These are phyloP conservation scores for Pelargonium citronellum DNA, from an alignment of 441 rosid species.

Conservation along the genomic window DNA sequence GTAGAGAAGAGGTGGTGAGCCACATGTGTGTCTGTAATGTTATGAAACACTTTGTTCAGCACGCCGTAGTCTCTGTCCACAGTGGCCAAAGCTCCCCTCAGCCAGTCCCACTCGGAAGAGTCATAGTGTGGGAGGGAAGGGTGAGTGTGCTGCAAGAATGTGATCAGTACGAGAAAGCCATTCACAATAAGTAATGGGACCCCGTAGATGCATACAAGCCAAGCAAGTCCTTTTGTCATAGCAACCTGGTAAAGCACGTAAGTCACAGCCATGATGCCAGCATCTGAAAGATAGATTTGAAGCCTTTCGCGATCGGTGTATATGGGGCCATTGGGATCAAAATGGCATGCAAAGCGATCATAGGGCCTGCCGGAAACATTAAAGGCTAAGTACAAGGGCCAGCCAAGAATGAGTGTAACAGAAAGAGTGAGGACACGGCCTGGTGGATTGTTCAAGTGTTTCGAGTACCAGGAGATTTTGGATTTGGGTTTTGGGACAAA, in stretches of 20 bases:
- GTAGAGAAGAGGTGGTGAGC: slow-evolving; percentile 87
- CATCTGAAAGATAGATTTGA: slow-evolving; percentile 68
- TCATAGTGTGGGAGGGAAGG: slow-evolving; percentile 81
- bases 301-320: slow-evolving; percentile 63
- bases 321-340: slow-evolving; percentile 70
- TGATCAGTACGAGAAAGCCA: slow-evolving; percentile 67
- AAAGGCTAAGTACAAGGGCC: slow-evolving; percentile 82
- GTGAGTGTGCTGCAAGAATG: slow-evolving; percentile 90
- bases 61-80: slow-evolving; percentile 88
- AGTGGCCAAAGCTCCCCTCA: slow-evolving; percentile 82
- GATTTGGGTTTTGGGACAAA: slow-evolving; percentile 75
- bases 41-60: slow-evolving; percentile 80
- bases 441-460: slow-evolving; percentile 71
- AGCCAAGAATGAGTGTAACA: slow-evolving; percentile 67
- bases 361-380: slow-evolving; percentile 84
- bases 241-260: slow-evolving; percentile 59
- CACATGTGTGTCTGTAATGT: slow-evolving; percentile 88
- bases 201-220: slow-evolving; percentile 63
- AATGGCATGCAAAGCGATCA: slow-evolving; percentile 76
- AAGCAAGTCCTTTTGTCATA: slow-evolving; percentile 48
- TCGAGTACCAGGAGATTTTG: slow-evolving; percentile 50
- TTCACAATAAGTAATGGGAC: slow-evolving; percentile 72
- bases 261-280: slow-evolving; percentile 54
- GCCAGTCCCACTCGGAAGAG: slow-evolving; percentile 90
- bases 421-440: slow-evolving; percentile 56